These are phyloP conservation scores for Eucalyptus caleyi DNA, from an alignment of 345 rosid species.

Conservation along the genomic window DNA sequence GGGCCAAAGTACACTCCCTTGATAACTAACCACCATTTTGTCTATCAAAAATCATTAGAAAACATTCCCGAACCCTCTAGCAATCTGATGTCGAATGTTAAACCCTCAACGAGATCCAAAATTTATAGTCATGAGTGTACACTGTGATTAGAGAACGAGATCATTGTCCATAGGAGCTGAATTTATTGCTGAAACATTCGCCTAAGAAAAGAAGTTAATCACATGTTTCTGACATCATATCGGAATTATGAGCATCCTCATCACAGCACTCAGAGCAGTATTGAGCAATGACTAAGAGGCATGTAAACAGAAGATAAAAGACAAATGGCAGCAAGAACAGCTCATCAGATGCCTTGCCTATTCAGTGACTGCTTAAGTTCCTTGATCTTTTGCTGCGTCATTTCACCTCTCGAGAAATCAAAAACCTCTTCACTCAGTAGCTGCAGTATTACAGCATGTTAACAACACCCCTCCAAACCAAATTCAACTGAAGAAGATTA, in stretches of 20 bases:
- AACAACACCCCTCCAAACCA: neutral
- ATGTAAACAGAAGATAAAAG: neutral
- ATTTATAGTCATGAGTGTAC: neutral
- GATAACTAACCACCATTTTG: neutral
- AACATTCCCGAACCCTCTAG: neutral
- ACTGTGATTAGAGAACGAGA: neutral
- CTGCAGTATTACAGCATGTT: slow-evolving; percentile 13
- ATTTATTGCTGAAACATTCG: neutral
- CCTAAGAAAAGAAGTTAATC: neutral
- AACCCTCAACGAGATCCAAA: neutral
- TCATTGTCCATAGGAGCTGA: neutral
- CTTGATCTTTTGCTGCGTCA: slow-evolving; percentile 95
- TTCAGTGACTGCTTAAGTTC: slow-evolving; percentile 96
- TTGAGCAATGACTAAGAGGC: neutral
- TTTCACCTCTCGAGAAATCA: slow-evolving; percentile 98
- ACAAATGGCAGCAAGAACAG: neutral
- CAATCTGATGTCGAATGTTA: neutral
- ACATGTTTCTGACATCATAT: neutral
- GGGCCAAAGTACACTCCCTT: neutral
- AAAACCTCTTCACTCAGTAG: slow-evolving; percentile 98
- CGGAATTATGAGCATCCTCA: neutral
- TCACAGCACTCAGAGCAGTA: neutral
- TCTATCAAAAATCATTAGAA: neutral
- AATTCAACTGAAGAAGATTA: neutral
- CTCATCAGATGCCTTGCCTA: slow-evolving; percentile 31